These are phyloP conservation scores for Parathielavia appendiculata DNA, from an alignment of 495 filamentous ascomycete genomes.

Conservation along the genomic window DNA sequence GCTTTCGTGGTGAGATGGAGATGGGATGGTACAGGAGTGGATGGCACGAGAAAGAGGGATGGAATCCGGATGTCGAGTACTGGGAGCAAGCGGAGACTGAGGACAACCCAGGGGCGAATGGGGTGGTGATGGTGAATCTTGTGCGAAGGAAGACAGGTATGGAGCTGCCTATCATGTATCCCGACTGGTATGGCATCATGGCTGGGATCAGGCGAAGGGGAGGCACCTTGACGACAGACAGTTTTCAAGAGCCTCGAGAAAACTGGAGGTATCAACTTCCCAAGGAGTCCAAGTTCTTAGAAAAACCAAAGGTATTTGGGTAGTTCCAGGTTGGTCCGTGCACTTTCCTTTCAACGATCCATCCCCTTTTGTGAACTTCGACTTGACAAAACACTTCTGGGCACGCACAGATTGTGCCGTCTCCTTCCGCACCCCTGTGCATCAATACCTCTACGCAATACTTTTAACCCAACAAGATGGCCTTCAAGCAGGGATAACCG, in stretches of 20 bases:
- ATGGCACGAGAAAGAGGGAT: constrained; percentile 11
- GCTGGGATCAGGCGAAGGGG: constrained; percentile 4
- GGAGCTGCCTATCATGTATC: constrained; percentile 12
- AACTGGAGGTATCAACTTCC: no score
- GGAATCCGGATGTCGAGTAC: constrained; percentile 14
- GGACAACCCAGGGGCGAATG: constrained; percentile 11
- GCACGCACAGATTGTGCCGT: not conserved
- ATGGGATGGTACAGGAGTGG: not conserved
- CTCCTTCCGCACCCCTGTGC: not conserved
- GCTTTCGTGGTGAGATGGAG: constrained; percentile 9
- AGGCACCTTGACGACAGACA: constrained; percentile 9
- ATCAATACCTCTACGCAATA: not conserved
- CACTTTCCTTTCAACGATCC: no score
- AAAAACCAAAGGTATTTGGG: no score
- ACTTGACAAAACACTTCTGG: not conserved
- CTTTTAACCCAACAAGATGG: constrained; percentile 6
- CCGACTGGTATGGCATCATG: not conserved
- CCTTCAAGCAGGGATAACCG: not conserved
- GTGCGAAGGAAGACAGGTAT: constrained; percentile 3
- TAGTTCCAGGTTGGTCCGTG: no score
- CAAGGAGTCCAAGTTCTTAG: no score
- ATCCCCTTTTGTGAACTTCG: no score
- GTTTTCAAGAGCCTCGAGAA: no score
- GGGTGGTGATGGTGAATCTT: constrained; percentile 5
- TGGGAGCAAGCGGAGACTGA: constrained; percentile 5